These are phyloP conservation scores for Exophiala sideris DNA, from an alignment of 2,329 filamentous ascomycete species.

Conservation along the genomic window DNA sequence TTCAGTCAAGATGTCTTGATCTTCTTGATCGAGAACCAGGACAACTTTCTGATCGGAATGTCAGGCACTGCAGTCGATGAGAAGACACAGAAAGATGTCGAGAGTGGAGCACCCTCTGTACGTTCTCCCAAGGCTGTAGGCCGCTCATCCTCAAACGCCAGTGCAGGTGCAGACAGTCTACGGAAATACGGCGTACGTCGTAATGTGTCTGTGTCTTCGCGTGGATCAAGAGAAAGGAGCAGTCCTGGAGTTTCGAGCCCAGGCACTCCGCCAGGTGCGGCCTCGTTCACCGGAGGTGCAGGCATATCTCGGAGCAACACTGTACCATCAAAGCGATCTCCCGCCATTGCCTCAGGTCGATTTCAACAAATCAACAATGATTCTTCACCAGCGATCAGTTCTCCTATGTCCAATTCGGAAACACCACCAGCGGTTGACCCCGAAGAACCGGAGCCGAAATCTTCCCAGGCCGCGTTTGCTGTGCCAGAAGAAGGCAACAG, in stretches of 20 bases:
- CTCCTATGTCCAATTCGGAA: slow-evolving; percentile 3
- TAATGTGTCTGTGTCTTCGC: slow-evolving; percentile 91
- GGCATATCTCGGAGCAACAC: slow-evolving; percentile 83
- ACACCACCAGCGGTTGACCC: slow-evolving; percentile 1
- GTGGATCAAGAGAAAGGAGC: slow-evolving; percentile 63
- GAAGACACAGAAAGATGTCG: slow-evolving; percentile 63
- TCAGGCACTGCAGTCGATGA: slow-evolving; percentile 97
- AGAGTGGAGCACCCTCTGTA: slow-evolving; percentile 59
- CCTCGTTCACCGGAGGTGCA: slow-evolving; percentile 40
- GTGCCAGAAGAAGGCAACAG: slow-evolving; percentile 13
- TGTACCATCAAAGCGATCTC: slow-evolving; percentile 84
- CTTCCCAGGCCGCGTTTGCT: slow-evolving; percentile 18
- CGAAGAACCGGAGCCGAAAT: slow-evolving; percentile 14
- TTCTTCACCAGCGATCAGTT: slow-evolving; percentile 9
- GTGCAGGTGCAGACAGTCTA: slow-evolving; percentile 82
- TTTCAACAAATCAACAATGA: slow-evolving; percentile 50
- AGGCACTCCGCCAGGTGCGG: slow-evolving; percentile 52
- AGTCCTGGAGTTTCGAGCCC: slow-evolving; percentile 71
- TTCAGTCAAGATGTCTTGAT: slow-evolving; percentile 96
- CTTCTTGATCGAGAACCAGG: slow-evolving; percentile 96
- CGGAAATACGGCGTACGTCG: slow-evolving; percentile 75
- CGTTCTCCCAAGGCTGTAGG: slow-evolving; percentile 58
- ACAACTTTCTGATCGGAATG: slow-evolving; percentile 98
- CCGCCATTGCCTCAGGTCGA: slow-evolving; percentile 64
- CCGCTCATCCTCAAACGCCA: slow-evolving; percentile 81